Percentiles rank a stretch among this genome's conserved stretches.
Evolutionary conservation across 306 rosid genomes (phyloP).

Genomic region (Datisca glomerata): DNA sequence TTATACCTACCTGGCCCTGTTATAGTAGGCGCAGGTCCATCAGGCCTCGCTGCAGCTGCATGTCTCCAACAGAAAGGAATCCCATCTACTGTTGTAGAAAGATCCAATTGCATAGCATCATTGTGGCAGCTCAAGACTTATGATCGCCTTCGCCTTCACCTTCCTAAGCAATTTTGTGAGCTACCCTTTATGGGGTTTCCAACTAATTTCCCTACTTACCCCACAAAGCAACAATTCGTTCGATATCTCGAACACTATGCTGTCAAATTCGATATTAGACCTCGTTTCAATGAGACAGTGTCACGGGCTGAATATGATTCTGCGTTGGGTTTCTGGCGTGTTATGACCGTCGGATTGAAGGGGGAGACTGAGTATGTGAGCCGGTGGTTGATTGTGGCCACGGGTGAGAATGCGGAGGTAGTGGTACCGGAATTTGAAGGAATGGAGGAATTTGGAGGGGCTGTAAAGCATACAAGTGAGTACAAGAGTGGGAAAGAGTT

Average conservation of each 20-base stretch:
- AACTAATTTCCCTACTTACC: slow-evolving; percentile 38
- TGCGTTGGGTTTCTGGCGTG: slow-evolving; percentile 30
- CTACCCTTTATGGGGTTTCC: slow-evolving; percentile 50
- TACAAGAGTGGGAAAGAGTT: slow-evolving; percentile 52
- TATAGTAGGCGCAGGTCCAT: slow-evolving; percentile 70
- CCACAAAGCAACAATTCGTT: slow-evolving; percentile 49
- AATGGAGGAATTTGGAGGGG: slow-evolving; percentile 23
- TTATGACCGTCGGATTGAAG: slow-evolving; percentile 9
- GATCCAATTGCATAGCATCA: slow-evolving; percentile 64
- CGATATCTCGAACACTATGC: slow-evolving; percentile 34
- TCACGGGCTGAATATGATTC: slow-evolving; percentile 32
- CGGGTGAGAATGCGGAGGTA: slow-evolving; percentile 75
- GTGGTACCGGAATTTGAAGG: slow-evolving; percentile 47
- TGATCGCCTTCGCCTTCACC: slow-evolving; percentile 45
- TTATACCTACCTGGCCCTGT: too few species aligned
- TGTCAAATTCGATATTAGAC: slow-evolving; percentile 22
- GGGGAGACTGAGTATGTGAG: slow-evolving; percentile 26
- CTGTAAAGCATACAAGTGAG: slow-evolving; percentile 38
- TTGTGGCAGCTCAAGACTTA: slow-evolving; percentile 62
- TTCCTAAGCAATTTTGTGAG: slow-evolving; percentile 63
- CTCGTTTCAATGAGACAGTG: slow-evolving; percentile 45
- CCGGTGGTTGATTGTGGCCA: slow-evolving; percentile 55
- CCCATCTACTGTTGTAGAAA: slow-evolving; percentile 28
- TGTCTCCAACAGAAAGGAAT: slow-evolving; percentile 27
- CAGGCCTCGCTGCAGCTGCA: slow-evolving; percentile 58